Evolutionary conservation across 2,329 filamentous ascomycete species (phyloP), one percentile per base, ranked within the genome.

Genomic region (Fonsecaea multimorphosa): DNA sequence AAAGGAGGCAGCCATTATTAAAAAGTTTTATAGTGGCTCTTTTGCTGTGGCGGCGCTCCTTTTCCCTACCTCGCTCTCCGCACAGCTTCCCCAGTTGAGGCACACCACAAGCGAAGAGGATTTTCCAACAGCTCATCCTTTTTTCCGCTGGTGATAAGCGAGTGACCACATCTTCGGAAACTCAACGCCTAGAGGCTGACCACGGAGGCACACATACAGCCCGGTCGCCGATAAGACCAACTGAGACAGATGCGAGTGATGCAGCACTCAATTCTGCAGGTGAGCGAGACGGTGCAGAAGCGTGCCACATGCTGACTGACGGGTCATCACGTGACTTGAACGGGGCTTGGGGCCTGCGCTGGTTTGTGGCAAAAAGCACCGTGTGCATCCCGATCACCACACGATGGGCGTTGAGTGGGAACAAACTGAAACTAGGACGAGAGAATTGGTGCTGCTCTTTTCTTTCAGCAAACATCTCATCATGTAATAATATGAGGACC

Each of bases 151-250:
- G 27, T 29, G 29, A 34, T n/a, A 19, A 34, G 24, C 53, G 53
- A 57, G 12, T 22, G 38, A 63, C 60, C 60, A 36, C 53, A 58
- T 58, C 22, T 40, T 63, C 54, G 61, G 61, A 58, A 63, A 40
- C 14, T 19, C 16, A 44, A 54, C n/a, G 46, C 29, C 29, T 32
- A 44, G 24, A 24, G n/a, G 31, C 31, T 36, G 46, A 52, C 58
- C 40, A 53, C 36, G 58, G 54, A 24, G 22, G n/a, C 54, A 38
- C 22, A 34, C 54, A 57, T 22, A 32, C 22, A 34, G 27, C 27
- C 52, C 62, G 62, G 62, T 24, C 29, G 51, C 62, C 36, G 62
- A 54, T 52, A 54, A 55, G 56, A 53, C 58, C 44, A 60, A 60
- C 29, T 60, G 58, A 60, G 58, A 60, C 58, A 60, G 53, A 29